Base-by-base conservation (phyloP, 192 early-diverging fungal genomes). In the Kickxella alabastrina region DNA sequence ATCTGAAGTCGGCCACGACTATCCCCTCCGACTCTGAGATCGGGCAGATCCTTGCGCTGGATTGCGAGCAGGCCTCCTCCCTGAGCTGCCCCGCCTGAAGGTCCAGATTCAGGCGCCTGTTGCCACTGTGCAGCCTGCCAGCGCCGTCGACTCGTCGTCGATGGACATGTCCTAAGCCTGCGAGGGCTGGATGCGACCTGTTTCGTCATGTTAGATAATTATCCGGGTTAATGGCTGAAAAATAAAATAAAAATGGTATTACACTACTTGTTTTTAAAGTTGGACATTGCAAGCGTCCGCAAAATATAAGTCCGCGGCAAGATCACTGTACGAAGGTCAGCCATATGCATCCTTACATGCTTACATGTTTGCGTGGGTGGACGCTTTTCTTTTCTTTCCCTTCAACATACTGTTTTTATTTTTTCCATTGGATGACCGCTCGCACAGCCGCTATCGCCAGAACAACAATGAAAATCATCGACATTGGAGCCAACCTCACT, bases 401-500 rank as follows among this genome's bases (percentile, higher is more conserved):
- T n/a, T n/a, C n/a, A n/a, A n/a, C n/a, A n/a, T n/a, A n/a, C n/a
- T n/a, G n/a, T n/a, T n/a, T n/a, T n/a, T n/a, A n/a, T n/a, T n/a
- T n/a, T n/a, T n/a, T n/a, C n/a, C n/a, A n/a, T n/a, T n/a, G n/a
- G n/a, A n/a, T n/a, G n/a, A n/a, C n/a, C n/a, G n/a, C n/a, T n/a
- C n/a, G n/a, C n/a, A n/a, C n/a, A n/a, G n/a, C n/a, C n/a, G n/a
- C n/a, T n/a, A n/a, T n/a, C n/a, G n/a, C n/a, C n/a, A 26, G 37
- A 43, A 25, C 21, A 19, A 32, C 6, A 32, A 74, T 74, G 70
- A 53, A 52, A 28, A 41, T 75, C 12, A 68, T 80, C 79, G 92
- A 95, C 48, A 93, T 95, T 70, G 92, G 87, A 19, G 84, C 86
- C 29, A 95, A 95, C 60, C 80, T 95, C 44, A 90, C 91, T 0